Percentiles rank a stretch among this genome's conserved stretches.
phyloP scores from a whole-genome alignment of 2,329 filamentous ascomycete species.

The Aspergillus sp. region DNA sequence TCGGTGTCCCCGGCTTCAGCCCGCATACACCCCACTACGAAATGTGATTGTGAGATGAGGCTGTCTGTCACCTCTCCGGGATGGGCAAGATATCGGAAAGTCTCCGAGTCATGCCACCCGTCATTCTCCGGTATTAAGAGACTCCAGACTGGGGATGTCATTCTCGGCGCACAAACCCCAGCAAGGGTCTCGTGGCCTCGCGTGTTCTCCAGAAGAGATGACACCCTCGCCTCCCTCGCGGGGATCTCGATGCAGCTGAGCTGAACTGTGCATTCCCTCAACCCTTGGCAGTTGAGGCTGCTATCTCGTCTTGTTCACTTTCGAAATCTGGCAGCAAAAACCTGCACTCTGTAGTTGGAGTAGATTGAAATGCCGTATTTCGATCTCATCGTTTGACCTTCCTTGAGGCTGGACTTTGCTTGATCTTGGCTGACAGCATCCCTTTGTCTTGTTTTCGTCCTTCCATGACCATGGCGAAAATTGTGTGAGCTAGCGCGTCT shows the following conservation, averaged over 20 bases:
- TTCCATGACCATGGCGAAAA: neutral
- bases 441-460: constrained; percentile 1
- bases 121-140: neutral
- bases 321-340: neutral
- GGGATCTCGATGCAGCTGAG: neutral
- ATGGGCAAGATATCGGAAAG: constrained; percentile 2
- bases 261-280: neutral
- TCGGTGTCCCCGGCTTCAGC: neutral
- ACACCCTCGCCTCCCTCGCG: neutral
- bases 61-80: neutral
- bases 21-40: neutral
- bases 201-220: neutral
- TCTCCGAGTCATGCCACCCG: constrained; percentile 1
- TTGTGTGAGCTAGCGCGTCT: constrained; percentile 1
- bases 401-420: neutral
- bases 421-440: constrained; percentile 1
- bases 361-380: neutral
- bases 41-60: neutral
- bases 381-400: neutral
- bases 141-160: neutral
- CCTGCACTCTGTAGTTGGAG: neutral
- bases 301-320: neutral
- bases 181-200: constrained; percentile 4
- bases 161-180: neutral
- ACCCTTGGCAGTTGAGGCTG: neutral